Evolutionary conservation across 441 rosid genomes (phyloP).

Genomic region (Manihot esculenta): DNA sequence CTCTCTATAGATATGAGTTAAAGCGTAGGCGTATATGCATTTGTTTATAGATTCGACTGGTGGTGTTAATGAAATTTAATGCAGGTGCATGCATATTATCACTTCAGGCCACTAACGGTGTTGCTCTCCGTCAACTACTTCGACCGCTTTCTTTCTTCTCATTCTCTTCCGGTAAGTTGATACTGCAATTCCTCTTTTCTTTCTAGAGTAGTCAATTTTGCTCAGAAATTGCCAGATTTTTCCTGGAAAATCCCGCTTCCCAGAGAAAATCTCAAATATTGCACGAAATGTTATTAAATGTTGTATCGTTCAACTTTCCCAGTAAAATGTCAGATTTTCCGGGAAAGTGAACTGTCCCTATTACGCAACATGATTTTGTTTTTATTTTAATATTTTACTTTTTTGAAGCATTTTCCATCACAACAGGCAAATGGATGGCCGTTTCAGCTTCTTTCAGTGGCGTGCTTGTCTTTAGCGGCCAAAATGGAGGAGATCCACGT

Average conservation of each 20-base stretch:
- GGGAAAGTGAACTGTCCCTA: conserved; percentile 16
- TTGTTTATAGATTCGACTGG: neutral
- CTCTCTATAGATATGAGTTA: too few species aligned
- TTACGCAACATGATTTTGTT: conserved; percentile 6
- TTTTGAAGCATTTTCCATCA: neutral
- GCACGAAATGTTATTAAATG: neutral
- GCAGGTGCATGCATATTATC: conserved; percentile 67
- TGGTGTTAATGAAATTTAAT: conserved; percentile 14
- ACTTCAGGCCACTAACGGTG: conserved; percentile 54
- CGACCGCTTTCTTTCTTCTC: conserved; percentile 71
- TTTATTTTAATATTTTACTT: neutral
- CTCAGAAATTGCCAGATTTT: neutral
- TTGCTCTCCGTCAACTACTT: conserved; percentile 67
- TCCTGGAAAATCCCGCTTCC: neutral
- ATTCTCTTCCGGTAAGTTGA: conserved; percentile 50
- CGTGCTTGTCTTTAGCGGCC: conserved; percentile 81
- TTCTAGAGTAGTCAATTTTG: neutral
- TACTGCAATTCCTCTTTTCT: neutral
- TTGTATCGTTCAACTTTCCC: conserved; percentile 16
- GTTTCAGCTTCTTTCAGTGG: conserved; percentile 72
- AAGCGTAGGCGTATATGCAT: neutral
- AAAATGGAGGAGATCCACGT: conserved; percentile 72
- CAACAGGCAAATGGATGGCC: conserved; percentile 62
- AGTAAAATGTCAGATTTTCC: conserved; percentile 21
- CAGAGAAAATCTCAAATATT: too few species aligned